These are phyloP conservation scores for Neobulgaria alba DNA, from an alignment of 2,329 filamentous ascomycete genomes.

Conservation along the genomic window DNA sequence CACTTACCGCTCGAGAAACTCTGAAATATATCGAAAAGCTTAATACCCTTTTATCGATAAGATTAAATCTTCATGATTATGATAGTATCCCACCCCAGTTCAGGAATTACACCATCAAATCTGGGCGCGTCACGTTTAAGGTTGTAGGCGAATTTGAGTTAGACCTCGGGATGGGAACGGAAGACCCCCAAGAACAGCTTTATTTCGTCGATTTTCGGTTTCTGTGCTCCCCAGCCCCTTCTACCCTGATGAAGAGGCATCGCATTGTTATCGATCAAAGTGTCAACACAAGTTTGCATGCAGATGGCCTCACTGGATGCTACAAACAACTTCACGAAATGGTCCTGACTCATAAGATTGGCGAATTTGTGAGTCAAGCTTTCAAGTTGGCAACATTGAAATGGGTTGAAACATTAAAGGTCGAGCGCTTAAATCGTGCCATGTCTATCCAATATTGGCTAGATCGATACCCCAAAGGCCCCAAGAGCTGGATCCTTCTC, in stretches of 20 bases:
- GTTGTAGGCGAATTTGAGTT: conserved; percentile 84
- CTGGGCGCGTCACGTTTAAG: conserved; percentile 83
- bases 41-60: conserved; percentile 73
- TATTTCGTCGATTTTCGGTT: conserved; percentile 93
- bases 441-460: conserved; percentile 90
- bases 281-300: conserved; percentile 62
- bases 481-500: conserved; percentile 87
- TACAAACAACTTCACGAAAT: conserved; percentile 85
- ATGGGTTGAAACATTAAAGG: conserved; percentile 70
- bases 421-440: conserved; percentile 73
- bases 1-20: conserved; percentile 62
- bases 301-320: conserved; percentile 67
- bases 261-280: conserved; percentile 59
- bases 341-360: conserved; percentile 83
- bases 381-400: conserved; percentile 55
- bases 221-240: conserved; percentile 62
- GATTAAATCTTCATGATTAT: conserved; percentile 77
- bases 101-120: conserved; percentile 65
- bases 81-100: conserved; percentile 69
- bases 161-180: conserved; percentile 82
- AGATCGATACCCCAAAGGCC: conserved; percentile 42
- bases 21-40: conserved; percentile 69
- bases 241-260: conserved; percentile 51
- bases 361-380: conserved; percentile 71
- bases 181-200: conserved; percentile 75